Evolutionary conservation across 2,329 filamentous ascomycete genomes (phyloP).

Genomic region (Aspergillus costaricaensis): DNA sequence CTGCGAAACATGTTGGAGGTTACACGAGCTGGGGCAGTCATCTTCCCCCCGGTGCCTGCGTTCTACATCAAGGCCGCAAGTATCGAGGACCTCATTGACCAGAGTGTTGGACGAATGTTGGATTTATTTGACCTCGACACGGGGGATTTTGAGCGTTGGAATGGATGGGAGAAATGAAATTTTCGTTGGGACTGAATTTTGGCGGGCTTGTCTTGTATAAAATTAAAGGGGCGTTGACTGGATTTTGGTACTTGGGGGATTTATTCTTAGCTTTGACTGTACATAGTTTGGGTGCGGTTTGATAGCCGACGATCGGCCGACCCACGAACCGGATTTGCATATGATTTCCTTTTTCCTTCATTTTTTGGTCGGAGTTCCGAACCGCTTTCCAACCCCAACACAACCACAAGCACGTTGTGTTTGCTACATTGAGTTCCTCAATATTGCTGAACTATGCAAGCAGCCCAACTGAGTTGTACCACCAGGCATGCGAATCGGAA

Average conservation of each 20-base stretch:
- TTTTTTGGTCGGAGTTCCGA: neutral
- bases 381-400: neutral
- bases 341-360: neutral
- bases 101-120: slow-evolving; percentile 51
- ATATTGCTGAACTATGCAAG: neutral
- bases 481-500: neutral
- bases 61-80: slow-evolving; percentile 46
- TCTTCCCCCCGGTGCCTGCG: slow-evolving; percentile 49
- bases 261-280: neutral
- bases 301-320: neutral
- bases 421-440: neutral
- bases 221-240: neutral
- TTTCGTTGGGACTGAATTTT: neutral
- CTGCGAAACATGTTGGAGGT: slow-evolving; percentile 49
- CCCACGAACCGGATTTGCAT: slow-evolving; percentile 1
- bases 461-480: neutral
- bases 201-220: neutral
- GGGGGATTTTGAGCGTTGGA: slow-evolving; percentile 35
- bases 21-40: slow-evolving; percentile 41
- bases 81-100: slow-evolving; percentile 47
- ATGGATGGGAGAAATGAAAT: slow-evolving; percentile 9
- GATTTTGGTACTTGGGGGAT: slow-evolving; percentile 1
- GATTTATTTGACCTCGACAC: slow-evolving; percentile 50
- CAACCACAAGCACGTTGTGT: neutral
- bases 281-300: neutral